Evolutionary conservation across 2,329 filamentous ascomycete species (phyloP).

Genomic region (Plectosphaerella cucumerina): DNA sequence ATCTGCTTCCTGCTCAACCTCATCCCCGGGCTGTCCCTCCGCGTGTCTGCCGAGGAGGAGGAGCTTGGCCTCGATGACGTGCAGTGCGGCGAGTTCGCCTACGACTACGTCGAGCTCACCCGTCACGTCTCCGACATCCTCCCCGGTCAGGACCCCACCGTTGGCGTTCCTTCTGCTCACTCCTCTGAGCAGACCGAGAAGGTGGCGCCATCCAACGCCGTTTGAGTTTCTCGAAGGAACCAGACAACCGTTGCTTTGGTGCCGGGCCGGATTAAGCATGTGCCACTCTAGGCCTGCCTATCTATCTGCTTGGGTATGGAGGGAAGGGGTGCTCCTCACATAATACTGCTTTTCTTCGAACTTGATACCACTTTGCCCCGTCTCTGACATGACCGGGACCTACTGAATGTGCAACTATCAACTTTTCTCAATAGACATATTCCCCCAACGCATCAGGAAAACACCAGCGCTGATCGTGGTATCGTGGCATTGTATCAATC

Average conservation of each 20-base stretch:
- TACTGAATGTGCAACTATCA: neutral
- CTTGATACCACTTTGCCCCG: neutral
- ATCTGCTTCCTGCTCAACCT: conserved; percentile 69
- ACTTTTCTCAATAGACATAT: neutral
- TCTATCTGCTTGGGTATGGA: neutral
- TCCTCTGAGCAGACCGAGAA: conserved; percentile 12
- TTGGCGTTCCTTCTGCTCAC: conserved; percentile 8
- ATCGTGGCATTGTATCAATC: too few relatives aligned
- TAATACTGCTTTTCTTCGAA: too few relatives aligned
- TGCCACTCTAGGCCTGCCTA: neutral
- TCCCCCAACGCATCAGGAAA: too few relatives aligned
- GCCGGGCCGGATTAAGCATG: neutral
- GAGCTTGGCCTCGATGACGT: conserved; percentile 67
- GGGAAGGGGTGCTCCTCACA: too few relatives aligned
- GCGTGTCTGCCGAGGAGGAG: conserved; percentile 63
- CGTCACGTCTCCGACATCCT: conserved; percentile 54
- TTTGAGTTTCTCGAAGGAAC: neutral
- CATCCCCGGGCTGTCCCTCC: conserved; percentile 65
- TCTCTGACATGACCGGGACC: neutral
- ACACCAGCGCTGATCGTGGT: too few relatives aligned
- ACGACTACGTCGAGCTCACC: conserved; percentile 73
- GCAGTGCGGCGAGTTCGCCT: conserved; percentile 78
- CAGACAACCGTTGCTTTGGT: too few relatives aligned
- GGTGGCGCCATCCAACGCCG: conserved; percentile 1
- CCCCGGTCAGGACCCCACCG: conserved; percentile 1